Conservation (phyloP, 1,139 yeast genomes). For the Sugiyamaella japonica region DNA sequence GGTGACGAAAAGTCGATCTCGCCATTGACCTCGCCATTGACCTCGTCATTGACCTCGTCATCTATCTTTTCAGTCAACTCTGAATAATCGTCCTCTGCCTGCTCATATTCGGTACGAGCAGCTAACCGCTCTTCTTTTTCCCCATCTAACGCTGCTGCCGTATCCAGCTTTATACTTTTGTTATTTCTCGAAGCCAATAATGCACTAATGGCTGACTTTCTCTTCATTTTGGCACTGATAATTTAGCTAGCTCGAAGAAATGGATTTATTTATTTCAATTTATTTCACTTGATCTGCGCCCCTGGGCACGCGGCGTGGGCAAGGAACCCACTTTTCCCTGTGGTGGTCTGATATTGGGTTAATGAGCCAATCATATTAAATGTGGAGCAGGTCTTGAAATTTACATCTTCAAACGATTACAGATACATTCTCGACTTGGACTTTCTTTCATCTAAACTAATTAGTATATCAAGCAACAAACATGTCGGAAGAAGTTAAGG, state of each 20-base stretch:
- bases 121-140: background rate
- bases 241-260: too few species aligned
- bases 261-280: too few species aligned
- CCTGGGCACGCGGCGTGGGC: background rate
- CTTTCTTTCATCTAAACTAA: background rate
- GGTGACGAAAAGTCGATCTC: slow-evolving; percentile 1
- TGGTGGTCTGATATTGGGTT: slow-evolving; percentile 9
- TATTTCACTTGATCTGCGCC: background rate
- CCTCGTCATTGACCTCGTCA: too few species aligned
- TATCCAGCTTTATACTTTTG: slow-evolving; percentile 5
- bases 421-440: background rate
- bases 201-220: slow-evolving; percentile 17
- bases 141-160: background rate
- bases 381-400: background rate
- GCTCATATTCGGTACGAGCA: background rate
- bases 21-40: too few species aligned
- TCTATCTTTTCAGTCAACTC: background rate
- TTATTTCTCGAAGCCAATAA: slow-evolving; percentile 5
- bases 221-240: slow-evolving; percentile 3
- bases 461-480: background rate
- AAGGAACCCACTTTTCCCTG: background rate
- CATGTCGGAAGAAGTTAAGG: slow-evolving; percentile 27
- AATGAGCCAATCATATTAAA: slow-evolving; percentile 9
- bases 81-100: background rate
- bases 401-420: background rate